Evolutionary conservation across 495 filamentous ascomycete species (phyloP).

Genomic region (Elaphomyces granulatus): DNA sequence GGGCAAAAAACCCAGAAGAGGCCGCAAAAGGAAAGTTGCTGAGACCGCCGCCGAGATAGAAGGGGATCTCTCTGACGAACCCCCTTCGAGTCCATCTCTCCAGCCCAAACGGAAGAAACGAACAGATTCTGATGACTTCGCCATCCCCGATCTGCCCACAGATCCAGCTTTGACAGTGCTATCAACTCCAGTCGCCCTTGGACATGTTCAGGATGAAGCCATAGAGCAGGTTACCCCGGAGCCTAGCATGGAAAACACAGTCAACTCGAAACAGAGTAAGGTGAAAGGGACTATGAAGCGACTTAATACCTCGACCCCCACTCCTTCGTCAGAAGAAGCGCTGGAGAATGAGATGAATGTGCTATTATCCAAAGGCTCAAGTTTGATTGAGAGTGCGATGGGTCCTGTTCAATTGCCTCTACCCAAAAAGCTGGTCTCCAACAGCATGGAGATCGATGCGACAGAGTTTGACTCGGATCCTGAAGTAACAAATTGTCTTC

Average conservation of each 20-base stretch:
- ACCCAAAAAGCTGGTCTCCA: conserved; percentile 20
- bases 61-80: conserved; percentile 13
- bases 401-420: neutral
- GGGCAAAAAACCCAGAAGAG: conserved; percentile 27
- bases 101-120: conserved; percentile 16
- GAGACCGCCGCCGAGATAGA: conserved; percentile 35
- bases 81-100: conserved; percentile 2
- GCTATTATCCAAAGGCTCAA: conserved; percentile 25
- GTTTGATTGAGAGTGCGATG: conserved; percentile 22
- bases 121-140: conserved; percentile 34
- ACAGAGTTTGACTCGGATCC: conserved; percentile 67
- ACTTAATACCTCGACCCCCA: conserved; percentile 17
- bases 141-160: conserved; percentile 33
- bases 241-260: neutral
- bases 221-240: neutral
- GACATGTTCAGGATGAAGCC: neutral
- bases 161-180: conserved; percentile 27
- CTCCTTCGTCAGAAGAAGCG: conserved; percentile 28
- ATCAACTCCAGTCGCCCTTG: neutral
- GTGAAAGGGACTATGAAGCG: conserved; percentile 23
- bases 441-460: conserved; percentile 44
- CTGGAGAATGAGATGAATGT: conserved; percentile 30
- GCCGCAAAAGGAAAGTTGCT: conserved; percentile 25
- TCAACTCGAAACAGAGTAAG: conserved; percentile 9
- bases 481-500: conserved; percentile 63